Base-by-base conservation (phyloP, 345 rosid species). In the Sonneratia caseolaris region DNA sequence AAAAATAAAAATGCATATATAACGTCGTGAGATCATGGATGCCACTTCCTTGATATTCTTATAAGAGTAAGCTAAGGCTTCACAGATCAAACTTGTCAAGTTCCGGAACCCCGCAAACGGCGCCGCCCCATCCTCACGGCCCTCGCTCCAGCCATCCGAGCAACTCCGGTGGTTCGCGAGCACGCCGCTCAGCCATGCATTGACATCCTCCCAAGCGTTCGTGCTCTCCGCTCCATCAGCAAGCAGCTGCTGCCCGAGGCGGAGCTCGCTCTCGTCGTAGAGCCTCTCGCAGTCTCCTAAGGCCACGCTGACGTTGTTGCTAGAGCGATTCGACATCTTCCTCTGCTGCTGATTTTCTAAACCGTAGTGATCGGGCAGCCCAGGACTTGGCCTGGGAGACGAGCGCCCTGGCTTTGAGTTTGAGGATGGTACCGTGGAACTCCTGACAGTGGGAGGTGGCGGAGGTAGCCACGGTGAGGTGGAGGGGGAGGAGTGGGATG, bases 171-270 rank as follows among this genome's bases (percentile, higher is more conserved):
- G 96, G 73, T 81, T 83, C 0, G 88, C 82, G 2, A 81, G 80
- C 74, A 79, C 85, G 42, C 88, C 77, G 37, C 89, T 88, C 37
- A 91, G 72, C 96, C 93, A 87, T 37, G 87, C 73, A 15, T 76
- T 75, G 75, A 79, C 86, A 71, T 90, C 91, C 32, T 86, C 87
- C 1, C 64, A 24, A 4, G 80, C 81, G 64, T 78, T 68, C 59
- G 72, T 78, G 48, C 62, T 78, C 59, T 9, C 68, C 13, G 5
- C 16, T 1, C 45, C 48, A 71, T 66, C 74, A 64, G 66, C 70
- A 42, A 82, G 71, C 72, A 87, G 71, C 57, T 49, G 71, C 57
- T 49, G 53, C 62, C 68, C 73, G n/a, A 91, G 80, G 76, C 86
- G 77, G 8, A 53, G 83, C 80, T 86, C 87, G 61, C 89, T 81